Evolutionary conservation across 148 eudicot species (phyloP).

Genomic region (Spergularia marina): DNA sequence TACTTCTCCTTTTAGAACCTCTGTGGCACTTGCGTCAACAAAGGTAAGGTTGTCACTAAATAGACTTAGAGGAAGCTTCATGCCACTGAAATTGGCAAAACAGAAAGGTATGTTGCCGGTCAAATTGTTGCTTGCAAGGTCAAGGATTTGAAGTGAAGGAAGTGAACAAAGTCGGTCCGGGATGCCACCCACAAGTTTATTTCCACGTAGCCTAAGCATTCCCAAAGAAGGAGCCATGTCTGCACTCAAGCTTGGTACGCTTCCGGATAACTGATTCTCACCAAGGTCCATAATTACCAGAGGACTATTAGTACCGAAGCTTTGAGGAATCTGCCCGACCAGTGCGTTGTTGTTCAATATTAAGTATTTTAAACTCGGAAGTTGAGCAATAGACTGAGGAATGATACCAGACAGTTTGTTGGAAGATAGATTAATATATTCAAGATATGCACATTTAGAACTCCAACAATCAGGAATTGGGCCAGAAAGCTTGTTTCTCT

Average conservation of each 20-base stretch:
- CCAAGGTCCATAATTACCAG: conserved; percentile 38
- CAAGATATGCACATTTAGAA: no score
- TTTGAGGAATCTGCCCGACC: conserved; percentile 29
- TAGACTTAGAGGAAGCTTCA: neutral
- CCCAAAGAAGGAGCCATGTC: neutral
- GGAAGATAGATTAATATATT: conserved; percentile 21
- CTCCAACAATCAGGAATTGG: conserved; percentile 30
- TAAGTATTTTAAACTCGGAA: neutral
- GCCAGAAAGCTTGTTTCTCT: conserved; percentile 25
- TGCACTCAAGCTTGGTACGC: conserved; percentile 25
- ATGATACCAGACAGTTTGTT: conserved; percentile 36
- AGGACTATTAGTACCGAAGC: neutral
- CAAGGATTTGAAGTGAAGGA: neutral
- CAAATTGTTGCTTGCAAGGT: conserved; percentile 27
- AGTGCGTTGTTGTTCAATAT: conserved; percentile 33
- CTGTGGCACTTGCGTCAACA: neutral
- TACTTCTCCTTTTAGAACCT: conserved; percentile 24
- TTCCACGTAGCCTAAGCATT: conserved; percentile 26
- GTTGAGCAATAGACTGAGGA: conserved; percentile 23
- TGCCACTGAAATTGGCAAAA: conserved; percentile 20
- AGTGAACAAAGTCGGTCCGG: conserved; percentile 31
- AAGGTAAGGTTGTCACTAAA: neutral
- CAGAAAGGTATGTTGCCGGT: conserved; percentile 37
- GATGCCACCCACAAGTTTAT: conserved; percentile 35
- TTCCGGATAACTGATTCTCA: conserved; percentile 32